These are phyloP conservation scores for Trichosporon asahii DNA, from an alignment of 1,284 basidiomycete genomes.

Conservation along the genomic window DNA sequence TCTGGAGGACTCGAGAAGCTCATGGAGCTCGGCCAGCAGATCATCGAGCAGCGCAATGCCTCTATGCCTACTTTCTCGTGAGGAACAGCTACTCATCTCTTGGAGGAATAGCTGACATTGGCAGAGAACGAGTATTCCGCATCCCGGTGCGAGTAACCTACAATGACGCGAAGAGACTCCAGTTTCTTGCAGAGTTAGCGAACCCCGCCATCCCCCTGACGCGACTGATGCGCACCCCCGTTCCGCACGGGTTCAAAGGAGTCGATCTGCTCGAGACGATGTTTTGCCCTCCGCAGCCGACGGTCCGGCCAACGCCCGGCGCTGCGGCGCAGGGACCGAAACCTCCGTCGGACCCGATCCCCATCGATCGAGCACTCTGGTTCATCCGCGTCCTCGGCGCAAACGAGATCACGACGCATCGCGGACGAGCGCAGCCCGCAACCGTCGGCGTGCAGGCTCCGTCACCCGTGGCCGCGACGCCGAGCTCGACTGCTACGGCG, in stretches of 20 bases:
- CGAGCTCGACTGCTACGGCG: slow-evolving; percentile 47
- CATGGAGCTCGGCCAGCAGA: slow-evolving; percentile 73
- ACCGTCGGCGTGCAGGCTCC: slow-evolving; percentile 30
- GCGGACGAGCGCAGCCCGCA: slow-evolving; percentile 38
- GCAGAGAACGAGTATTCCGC: slow-evolving; percentile 70
- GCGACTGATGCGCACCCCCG: slow-evolving; percentile 75
- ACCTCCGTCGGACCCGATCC: slow-evolving; percentile 63
- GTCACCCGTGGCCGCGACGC: slow-evolving; percentile 39
- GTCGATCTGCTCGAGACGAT: slow-evolving; percentile 86
- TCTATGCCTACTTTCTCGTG: slow-evolving; percentile 38
- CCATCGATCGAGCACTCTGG: slow-evolving; percentile 87
- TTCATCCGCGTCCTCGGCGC: slow-evolving; percentile 91
- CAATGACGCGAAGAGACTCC: slow-evolving; percentile 79
- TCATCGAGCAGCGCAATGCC: slow-evolving; percentile 60
- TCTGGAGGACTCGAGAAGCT: slow-evolving; percentile 62
- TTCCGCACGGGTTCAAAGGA: slow-evolving; percentile 90
- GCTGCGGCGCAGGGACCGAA: slow-evolving; percentile 13
- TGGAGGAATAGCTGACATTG: not conserved
- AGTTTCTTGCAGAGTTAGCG: slow-evolving; percentile 88
- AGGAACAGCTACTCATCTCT: not conserved
- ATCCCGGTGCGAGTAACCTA: slow-evolving; percentile 84
- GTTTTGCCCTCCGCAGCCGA: slow-evolving; percentile 52
- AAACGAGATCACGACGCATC: slow-evolving; percentile 80
- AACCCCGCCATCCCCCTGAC: slow-evolving; percentile 81
- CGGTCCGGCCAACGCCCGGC: slow-evolving; percentile 8